These are phyloP conservation scores for Cercospora sp. DNA, from an alignment of 2,329 filamentous ascomycete species.

Conservation along the genomic window DNA sequence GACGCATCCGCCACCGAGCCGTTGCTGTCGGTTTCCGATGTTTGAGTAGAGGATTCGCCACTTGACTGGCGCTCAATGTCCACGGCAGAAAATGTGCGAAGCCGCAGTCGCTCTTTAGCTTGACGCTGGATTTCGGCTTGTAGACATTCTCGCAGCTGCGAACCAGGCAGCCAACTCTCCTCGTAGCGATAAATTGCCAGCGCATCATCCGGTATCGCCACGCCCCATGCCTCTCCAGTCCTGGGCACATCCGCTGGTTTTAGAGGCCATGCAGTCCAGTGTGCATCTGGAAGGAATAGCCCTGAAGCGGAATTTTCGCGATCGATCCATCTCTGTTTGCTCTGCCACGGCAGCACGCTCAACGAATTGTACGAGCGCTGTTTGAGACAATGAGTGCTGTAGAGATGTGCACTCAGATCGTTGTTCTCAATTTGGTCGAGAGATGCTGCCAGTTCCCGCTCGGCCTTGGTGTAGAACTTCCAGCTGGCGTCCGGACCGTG, in stretches of 20 bases:
- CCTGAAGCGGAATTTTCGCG: constrained; percentile 36
- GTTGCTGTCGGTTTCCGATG: neutral
- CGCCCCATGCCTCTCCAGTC: constrained; percentile 53
- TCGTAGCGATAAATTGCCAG: constrained; percentile 24
- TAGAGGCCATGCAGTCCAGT: constrained; percentile 87
- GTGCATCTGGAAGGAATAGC: constrained; percentile 51
- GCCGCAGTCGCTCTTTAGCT: constrained; percentile 61
- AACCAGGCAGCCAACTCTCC: constrained; percentile 52
- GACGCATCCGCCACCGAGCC: neutral
- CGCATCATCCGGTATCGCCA: constrained; percentile 31
- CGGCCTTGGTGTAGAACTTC: constrained; percentile 61
- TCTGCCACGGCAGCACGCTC: constrained; percentile 39
- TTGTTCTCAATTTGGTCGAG: constrained; percentile 63
- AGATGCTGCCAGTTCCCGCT: constrained; percentile 63
- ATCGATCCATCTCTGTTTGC: constrained; percentile 45
- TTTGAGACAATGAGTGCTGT: constrained; percentile 73
- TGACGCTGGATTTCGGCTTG: constrained; percentile 64
- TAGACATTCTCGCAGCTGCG: constrained; percentile 68
- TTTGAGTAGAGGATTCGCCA: neutral
- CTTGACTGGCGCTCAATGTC: neutral
- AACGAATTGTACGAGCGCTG: constrained; percentile 37
- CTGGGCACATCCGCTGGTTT: constrained; percentile 62
- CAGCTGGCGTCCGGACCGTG: constrained; percentile 68
- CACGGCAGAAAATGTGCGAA: constrained; percentile 6
- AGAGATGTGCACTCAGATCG: constrained; percentile 75